Evolutionary conservation across 2,329 filamentous ascomycete species (phyloP).

Genomic region (Amylocarpus encephaloides): DNA sequence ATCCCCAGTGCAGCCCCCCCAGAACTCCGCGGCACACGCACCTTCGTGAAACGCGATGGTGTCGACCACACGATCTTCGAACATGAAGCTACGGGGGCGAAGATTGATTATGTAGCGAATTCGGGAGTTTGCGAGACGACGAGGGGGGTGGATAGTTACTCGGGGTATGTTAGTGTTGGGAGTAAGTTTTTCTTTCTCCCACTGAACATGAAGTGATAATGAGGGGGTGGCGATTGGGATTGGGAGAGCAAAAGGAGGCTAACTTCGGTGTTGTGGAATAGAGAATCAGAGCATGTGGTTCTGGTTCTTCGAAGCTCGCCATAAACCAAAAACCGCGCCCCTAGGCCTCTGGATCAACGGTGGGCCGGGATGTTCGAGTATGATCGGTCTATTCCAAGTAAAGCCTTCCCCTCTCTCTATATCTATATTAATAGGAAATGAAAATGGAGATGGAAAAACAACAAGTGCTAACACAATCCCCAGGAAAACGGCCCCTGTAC

Average conservation of each 20-base stretch:
- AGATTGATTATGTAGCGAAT: slow-evolving; percentile 37
- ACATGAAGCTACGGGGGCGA: slow-evolving; percentile 35
- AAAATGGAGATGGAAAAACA: too few relatives aligned
- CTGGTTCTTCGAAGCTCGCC: slow-evolving; percentile 13
- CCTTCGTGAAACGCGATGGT: slow-evolving; percentile 29
- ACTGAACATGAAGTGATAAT: neutral
- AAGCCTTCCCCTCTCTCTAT: neutral
- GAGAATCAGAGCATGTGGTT: slow-evolving; percentile 8
- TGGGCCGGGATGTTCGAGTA: slow-evolving; percentile 8
- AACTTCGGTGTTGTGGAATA: neutral
- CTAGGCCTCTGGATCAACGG: slow-evolving; percentile 7
- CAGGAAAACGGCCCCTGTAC: slow-evolving; percentile 37
- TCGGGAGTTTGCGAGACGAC: slow-evolving; percentile 23
- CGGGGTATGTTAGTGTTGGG: slow-evolving; percentile 32
- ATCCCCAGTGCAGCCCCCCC: neutral
- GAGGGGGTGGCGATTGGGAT: too few relatives aligned
- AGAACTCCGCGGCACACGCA: slow-evolving; percentile 21
- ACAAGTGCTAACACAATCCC: too few relatives aligned
- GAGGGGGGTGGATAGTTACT: slow-evolving; percentile 9
- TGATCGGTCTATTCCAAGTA: slow-evolving; percentile 10
- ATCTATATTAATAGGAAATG: too few relatives aligned
- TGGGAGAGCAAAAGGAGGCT: neutral
- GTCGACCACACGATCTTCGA: slow-evolving; percentile 39
- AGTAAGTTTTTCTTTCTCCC: neutral
- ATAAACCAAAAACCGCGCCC: slow-evolving; percentile 7